Percentiles rank a stretch among this genome's conserved stretches.
phyloP scores from a whole-genome alignment of 495 filamentous ascomycete species.

The Hypoxylon subgilvum region DNA sequence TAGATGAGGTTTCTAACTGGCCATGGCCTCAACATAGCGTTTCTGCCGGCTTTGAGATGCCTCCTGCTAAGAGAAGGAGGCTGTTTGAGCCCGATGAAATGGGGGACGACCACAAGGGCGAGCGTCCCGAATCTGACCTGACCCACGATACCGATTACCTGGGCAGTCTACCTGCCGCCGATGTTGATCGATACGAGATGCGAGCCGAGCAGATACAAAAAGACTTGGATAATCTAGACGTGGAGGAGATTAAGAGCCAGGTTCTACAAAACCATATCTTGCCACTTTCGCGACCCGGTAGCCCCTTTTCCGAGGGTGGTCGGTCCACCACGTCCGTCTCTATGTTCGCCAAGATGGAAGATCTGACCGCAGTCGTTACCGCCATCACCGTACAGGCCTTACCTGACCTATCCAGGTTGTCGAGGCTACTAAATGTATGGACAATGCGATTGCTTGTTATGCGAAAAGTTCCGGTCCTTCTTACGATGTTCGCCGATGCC shows the following conservation, averaged over 20 bases:
- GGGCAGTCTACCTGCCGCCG: conserved; percentile 68
- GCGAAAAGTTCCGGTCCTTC: conserved; percentile 69
- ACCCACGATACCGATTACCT: conserved; percentile 57
- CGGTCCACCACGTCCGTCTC: conserved; percentile 52
- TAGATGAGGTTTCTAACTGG: conserved; percentile 77
- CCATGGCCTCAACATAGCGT: conserved; percentile 68
- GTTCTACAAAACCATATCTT: conserved; percentile 79
- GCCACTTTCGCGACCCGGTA: conserved; percentile 58
- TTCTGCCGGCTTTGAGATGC: conserved; percentile 61
- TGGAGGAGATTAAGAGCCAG: conserved; percentile 90
- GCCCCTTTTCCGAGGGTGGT: conserved; percentile 55
- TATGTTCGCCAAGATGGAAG: conserved; percentile 67
- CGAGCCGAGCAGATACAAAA: conserved; percentile 79
- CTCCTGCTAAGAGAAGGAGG: conserved; percentile 50
- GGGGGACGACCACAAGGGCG: conserved; percentile 4
- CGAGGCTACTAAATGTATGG: conserved; percentile 74
- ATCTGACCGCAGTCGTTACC: conserved; percentile 87
- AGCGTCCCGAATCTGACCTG: conserved; percentile 13
- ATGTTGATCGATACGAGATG: conserved; percentile 70
- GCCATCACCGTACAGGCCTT: conserved; percentile 85
- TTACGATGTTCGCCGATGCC: conserved; percentile 68
- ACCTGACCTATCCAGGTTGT: conserved; percentile 77
- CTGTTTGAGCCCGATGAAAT: conserved; percentile 29
- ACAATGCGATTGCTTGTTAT: conserved; percentile 75
- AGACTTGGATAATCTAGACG: conserved; percentile 77